Percentiles rank a stretch among this genome's conserved stretches.
phyloP scores from a whole-genome alignment of 495 filamentous ascomycete species.

The Usnea hakonensis region DNA sequence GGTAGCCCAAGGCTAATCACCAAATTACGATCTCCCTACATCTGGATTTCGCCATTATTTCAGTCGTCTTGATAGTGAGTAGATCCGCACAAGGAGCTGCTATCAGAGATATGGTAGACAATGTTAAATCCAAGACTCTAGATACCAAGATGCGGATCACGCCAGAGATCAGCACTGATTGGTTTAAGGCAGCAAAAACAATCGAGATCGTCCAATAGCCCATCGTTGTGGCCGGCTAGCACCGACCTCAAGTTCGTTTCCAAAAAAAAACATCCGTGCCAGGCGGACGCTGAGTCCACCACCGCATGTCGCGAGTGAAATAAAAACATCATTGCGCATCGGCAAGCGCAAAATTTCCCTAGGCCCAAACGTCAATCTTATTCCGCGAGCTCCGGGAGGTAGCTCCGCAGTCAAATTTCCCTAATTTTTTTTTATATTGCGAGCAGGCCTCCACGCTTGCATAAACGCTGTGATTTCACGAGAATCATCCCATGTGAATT shows the following conservation, averaged over 20 bases:
- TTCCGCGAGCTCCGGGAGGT: neutral
- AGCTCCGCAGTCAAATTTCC: neutral
- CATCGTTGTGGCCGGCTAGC: neutral
- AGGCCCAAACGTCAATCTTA: neutral
- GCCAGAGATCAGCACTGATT: neutral
- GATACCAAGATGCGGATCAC: neutral
- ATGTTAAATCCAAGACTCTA: too few relatives aligned
- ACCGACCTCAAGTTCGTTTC: neutral
- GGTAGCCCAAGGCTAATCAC: too few relatives aligned
- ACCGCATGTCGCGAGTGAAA: neutral
- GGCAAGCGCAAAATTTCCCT: slow-evolving; percentile 3
- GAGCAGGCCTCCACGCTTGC: neutral
- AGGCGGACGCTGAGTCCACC: neutral
- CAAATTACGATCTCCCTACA: neutral
- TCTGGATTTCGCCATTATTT: neutral
- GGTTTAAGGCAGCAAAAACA: neutral
- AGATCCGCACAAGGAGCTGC: neutral
- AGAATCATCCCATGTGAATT: neutral
- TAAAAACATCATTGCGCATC: neutral
- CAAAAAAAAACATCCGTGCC: neutral
- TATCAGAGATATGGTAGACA: neutral
- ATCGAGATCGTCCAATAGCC: neutral
- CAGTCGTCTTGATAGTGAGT: neutral
- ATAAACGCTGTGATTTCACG: neutral
- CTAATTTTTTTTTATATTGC: slow-evolving; percentile 1